phyloP scores from a whole-genome alignment of 129 eudicot genomes.

The Sambucus nigra region DNA sequence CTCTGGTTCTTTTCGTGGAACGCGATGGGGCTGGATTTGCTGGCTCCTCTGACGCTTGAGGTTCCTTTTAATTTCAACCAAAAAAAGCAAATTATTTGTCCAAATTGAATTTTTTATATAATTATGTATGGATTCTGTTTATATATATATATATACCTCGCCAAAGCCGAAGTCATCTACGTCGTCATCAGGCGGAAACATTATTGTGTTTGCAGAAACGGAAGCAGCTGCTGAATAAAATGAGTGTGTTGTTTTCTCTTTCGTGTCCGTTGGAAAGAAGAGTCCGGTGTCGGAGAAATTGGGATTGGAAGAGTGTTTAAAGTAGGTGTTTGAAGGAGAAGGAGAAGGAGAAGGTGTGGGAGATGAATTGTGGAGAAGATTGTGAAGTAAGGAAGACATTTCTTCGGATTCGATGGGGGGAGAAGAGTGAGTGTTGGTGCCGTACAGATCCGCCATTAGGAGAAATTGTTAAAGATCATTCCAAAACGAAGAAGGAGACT shows the following conservation, averaged over 20 bases:
- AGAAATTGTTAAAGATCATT: conserved; percentile 2
- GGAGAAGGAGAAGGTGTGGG: conserved; percentile 12
- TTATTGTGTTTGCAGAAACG: conserved; percentile 17
- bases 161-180: conserved; percentile 25
- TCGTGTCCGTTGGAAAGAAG: conserved; percentile 20
- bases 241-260: conserved; percentile 5
- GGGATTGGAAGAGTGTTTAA: conserved; percentile 17
- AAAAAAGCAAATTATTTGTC: neutral
- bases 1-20: conserved; percentile 82
- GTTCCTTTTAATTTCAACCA: conserved; percentile 23
- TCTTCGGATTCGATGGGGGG: conserved; percentile 74
- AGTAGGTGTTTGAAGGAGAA: conserved; percentile 14
- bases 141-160: conserved; percentile 20
- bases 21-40: conserved; percentile 35
- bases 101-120: neutral
- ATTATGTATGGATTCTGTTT: no score
- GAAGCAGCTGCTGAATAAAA: conserved; percentile 9
- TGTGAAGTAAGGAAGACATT: conserved; percentile 64
- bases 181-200: conserved; percentile 10
- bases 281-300: conserved; percentile 40
- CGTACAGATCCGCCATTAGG: conserved; percentile 84
- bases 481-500: neutral
- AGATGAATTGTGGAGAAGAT: conserved; percentile 50
- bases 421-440: conserved; percentile 40
- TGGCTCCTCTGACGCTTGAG: conserved; percentile 29